phyloP scores from a whole-genome alignment of 495 filamentous ascomycete species.

The Cercophora sp. region DNA sequence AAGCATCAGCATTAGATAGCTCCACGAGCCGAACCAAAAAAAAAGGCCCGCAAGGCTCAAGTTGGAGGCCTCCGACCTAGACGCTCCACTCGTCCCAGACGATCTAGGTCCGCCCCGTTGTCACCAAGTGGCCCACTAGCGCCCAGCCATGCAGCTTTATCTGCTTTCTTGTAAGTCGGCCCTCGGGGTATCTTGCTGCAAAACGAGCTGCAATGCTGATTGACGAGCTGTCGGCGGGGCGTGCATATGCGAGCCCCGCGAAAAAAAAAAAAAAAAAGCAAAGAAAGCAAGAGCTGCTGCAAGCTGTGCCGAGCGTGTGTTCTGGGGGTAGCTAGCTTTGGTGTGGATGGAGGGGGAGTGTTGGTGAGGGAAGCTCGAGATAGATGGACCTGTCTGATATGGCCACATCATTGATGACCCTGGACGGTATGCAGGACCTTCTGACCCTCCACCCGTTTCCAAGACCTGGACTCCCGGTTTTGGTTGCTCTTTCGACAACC shows the following conservation, averaged over 20 bases:
- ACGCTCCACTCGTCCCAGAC: too few relatives aligned
- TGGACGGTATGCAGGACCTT: slow-evolving; percentile 7
- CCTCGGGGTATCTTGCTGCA: slow-evolving; percentile 4
- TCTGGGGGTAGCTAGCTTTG: too few relatives aligned
- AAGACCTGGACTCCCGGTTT: not conserved
- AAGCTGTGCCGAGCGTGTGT: too few relatives aligned
- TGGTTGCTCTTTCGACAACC: too few relatives aligned
- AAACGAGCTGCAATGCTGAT: not conserved
- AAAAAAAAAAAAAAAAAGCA: too few relatives aligned
- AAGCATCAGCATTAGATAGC: too few relatives aligned
- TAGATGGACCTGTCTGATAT: not conserved
- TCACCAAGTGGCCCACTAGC: too few relatives aligned
- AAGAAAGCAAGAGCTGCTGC: too few relatives aligned
- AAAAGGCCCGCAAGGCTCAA: not conserved
- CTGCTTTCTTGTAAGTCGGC: not conserved
- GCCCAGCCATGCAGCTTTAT: slow-evolving; percentile 1
- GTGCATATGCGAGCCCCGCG: slow-evolving; percentile 22
- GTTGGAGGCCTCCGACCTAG: slow-evolving; percentile 5
- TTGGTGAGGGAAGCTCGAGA: too few relatives aligned
- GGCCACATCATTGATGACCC: not conserved
- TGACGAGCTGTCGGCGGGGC: slow-evolving; percentile 7
- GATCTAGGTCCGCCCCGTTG: not conserved
- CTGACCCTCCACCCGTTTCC: slow-evolving; percentile 1
- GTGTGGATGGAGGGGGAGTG: too few relatives aligned
- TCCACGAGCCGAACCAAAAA: too few relatives aligned